Base-by-base conservation (phyloP, 2,329 filamentous ascomycete genomes). In the Claviceps maximensis region DNA sequence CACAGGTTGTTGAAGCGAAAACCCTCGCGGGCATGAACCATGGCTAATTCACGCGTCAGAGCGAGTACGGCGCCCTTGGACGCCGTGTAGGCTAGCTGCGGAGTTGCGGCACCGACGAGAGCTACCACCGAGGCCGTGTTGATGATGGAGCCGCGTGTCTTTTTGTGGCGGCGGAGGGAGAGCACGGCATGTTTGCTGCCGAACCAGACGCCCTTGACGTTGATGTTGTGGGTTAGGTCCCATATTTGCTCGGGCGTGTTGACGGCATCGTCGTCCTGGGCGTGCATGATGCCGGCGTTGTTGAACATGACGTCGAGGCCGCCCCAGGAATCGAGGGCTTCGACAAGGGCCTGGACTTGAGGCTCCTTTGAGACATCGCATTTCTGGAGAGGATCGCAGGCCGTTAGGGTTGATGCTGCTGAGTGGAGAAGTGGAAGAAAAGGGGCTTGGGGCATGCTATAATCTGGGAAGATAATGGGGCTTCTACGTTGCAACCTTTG, bases 141-240 rank as follows among this genome's bases (percentile, higher is more conserved):
- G 78, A 95, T 90, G 70, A 96, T 82, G 69, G 84, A 89, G 50
- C 81, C 87, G 61, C 78, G 80, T 46, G 74, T 80, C 81, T 96
- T 96, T 53, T 79, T 78, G 75, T 94, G 77, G 61, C 82, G 83
- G 58, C 89, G 84, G 62, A 96, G 77, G 46, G 87, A 80, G 50
- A 91, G 75, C 29, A 96, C 83, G 7, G 90, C 89, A 68, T 95
- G 88, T 77, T 95, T 96, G 78, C 83, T 85, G 56, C 90, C 90
- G 68, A 82, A 96, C 90, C 90, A 95, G n/a, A 96, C 90, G 45
- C 90, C 90, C 79, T 96, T 96, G 69, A 95, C 90, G 70, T 96
- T 96, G 75, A 95, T 94, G 67, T 82, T 83, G 57, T 95, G 89
- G 4, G 90, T 96, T 59, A 95, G 73, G 63, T 96, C 89, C 90